phyloP scores from a whole-genome alignment of 139 green algal genomes.

The Picochlorum sp. region DNA sequence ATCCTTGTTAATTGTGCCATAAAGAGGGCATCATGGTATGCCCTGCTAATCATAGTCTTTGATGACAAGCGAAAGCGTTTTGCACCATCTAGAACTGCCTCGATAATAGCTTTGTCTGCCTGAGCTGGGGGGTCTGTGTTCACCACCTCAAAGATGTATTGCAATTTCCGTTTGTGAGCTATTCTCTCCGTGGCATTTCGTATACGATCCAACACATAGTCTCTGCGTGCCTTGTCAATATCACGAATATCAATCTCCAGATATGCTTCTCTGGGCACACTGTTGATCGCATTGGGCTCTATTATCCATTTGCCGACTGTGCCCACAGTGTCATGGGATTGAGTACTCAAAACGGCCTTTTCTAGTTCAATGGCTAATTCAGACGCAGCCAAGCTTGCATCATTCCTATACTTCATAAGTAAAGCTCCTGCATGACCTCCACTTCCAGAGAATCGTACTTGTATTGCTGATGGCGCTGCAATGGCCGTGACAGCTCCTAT shows the following conservation, averaged over 20 bases:
- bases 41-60: slow-evolving; percentile 74
- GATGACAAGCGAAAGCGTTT: slow-evolving; percentile 40
- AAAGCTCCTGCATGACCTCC: slow-evolving; percentile 32
- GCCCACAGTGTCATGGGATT: slow-evolving; percentile 66
- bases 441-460: slow-evolving; percentile 46
- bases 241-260: slow-evolving; percentile 62
- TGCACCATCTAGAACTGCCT: slow-evolving; percentile 37
- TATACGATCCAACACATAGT: slow-evolving; percentile 54
- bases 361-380: slow-evolving; percentile 81
- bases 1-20: slow-evolving; percentile 81
- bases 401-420: slow-evolving; percentile 41
- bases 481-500: slow-evolving; percentile 92
- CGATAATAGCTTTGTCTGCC: slow-evolving; percentile 43
- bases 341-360: slow-evolving; percentile 4
- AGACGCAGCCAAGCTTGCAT: slow-evolving; percentile 76
- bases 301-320: slow-evolving; percentile 69
- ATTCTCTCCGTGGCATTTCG: slow-evolving; percentile 37
- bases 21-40: slow-evolving; percentile 96
- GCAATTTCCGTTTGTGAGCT: slow-evolving; percentile 38
- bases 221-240: slow-evolving; percentile 57
- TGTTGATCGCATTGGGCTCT: slow-evolving; percentile 81
- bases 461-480: slow-evolving; percentile 73
- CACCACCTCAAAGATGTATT: slow-evolving; percentile 31
- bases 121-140: slow-evolving; percentile 85
- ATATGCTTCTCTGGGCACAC: slow-evolving; percentile 55